Conservation (phyloP, 1,139 yeast species). For the Blastobotrys persicus region DNA sequence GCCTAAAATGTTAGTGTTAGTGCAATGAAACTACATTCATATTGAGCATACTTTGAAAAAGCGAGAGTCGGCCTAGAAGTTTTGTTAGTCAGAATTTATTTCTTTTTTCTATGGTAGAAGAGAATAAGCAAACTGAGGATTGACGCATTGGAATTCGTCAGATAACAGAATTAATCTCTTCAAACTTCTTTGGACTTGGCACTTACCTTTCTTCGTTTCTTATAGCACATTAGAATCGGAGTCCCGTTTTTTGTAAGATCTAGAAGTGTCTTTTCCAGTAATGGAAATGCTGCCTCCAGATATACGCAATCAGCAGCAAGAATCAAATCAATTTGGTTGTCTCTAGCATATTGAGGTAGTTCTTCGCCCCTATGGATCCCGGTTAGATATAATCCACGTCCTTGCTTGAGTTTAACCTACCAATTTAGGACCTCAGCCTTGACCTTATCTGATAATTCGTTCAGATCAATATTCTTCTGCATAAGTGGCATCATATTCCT, state of each 20-base stretch:
- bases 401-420: constrained; percentile 25
- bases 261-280: constrained; percentile 47
- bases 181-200: too few species aligned
- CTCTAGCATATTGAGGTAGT: constrained; percentile 39
- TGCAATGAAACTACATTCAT: too few species aligned
- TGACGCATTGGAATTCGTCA: too few species aligned
- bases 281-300: constrained; percentile 51
- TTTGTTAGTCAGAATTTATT: constrained; percentile 15
- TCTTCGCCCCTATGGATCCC: constrained; percentile 41
- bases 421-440: constrained; percentile 47
- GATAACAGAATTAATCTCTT: too few species aligned
- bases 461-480: constrained; percentile 45
- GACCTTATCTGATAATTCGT: constrained; percentile 39
- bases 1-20: too few species aligned
- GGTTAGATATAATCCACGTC: too few species aligned
- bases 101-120: too few species aligned
- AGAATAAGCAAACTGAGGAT: too few species aligned
- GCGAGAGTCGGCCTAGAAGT: constrained; percentile 47
- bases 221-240: constrained; percentile 48
- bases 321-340: constrained; percentile 43
- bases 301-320: constrained; percentile 61
- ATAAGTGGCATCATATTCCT: constrained; percentile 46
- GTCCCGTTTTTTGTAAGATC: constrained; percentile 46
- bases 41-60: constrained; percentile 42
- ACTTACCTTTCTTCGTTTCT: constrained; percentile 47